Evolutionary conservation across 495 filamentous ascomycete genomes (phyloP), one percentile per base, ranked within the genome.

Genomic region (Tuber aestivum): DNA sequence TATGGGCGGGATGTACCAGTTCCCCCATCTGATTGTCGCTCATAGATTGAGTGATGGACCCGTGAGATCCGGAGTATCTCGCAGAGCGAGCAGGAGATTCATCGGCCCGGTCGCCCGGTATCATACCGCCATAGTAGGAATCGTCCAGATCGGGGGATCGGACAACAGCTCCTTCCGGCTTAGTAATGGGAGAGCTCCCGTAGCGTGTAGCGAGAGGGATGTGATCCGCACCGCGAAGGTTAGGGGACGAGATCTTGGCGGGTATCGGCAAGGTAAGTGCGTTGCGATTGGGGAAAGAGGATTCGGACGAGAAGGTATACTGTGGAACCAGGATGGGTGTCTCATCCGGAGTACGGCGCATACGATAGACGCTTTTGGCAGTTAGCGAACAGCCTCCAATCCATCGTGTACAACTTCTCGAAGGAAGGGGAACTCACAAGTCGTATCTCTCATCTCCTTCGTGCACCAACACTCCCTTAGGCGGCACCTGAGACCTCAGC

Each of bases 281-380:
- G 71, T 82, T 82, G 40, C 81, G 80, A 71, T 82, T 82, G 18
- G 81, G 81, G 74, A 82, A 82, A 18, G 78, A 72, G 10, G 76
- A 78, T 35, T 74, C 73, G 38, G 61, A 41, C 44, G 80, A 71
- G 50, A 76, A 82, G 61, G 74, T 79, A 65, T 82, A 82, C 40
- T 82, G 80, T 68, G 81, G 81, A 71, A 82, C 81, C 41, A 82
- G 65, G 50, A 82, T 80, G 20, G 81, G 81, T 12, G 70, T 77
- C 12, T 76, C 73, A 76, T 82, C 80, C 21, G 80, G 75, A 35
- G 81, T 82, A 74, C 79, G 77, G 69, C 81, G 81, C 78, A 82
- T 79, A 41, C 81, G 81, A 74, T 82, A 82, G 45, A 78, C 73
- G n/a, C 81, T 82, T 70, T 48, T 72, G 38, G 38, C 50, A 37